A percentile compares a stretch with the other conserved stretches of the same genome.
phyloP scores from a whole-genome alignment of 129 eudicot species.

The Apium graveolens region DNA sequence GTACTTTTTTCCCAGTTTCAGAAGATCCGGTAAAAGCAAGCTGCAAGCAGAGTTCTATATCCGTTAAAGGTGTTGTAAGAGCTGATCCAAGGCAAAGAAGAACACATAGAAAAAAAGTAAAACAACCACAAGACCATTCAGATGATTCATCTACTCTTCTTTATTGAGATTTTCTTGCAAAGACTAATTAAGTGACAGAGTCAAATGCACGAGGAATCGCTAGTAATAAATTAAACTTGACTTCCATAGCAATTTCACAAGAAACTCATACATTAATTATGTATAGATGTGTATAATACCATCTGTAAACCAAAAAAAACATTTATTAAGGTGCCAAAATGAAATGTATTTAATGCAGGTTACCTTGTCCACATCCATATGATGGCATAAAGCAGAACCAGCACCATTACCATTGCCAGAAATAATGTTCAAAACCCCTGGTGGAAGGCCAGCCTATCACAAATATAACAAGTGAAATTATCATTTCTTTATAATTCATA shows the following conservation, averaged over 20 bases:
- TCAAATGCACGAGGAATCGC: not conserved
- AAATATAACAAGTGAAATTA: not conserved
- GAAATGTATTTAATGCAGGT: not conserved
- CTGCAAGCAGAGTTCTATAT: constrained; percentile 20
- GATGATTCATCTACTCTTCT: not conserved
- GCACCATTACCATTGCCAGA: constrained; percentile 66
- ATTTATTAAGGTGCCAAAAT: not conserved
- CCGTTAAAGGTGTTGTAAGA: constrained; percentile 1
- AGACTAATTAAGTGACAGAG: not conserved
- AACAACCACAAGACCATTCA: not conserved
- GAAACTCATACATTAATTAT: not conserved
- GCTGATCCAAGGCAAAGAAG: not conserved
- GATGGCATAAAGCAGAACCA: constrained; percentile 62
- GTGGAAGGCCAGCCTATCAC: constrained; percentile 62
- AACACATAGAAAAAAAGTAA: not conserved
- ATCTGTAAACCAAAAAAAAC: not conserved
- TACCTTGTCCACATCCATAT: constrained; percentile 76
- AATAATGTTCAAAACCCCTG: constrained; percentile 53
- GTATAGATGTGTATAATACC: not conserved
- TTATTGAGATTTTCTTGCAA: not conserved
- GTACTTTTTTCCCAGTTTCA: constrained; percentile 46
- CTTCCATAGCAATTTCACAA: not conserved
- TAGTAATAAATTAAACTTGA: not conserved
- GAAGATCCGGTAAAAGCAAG: constrained; percentile 76
- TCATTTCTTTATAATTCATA: not conserved